Percentiles rank a stretch among this genome's conserved stretches.
Evolutionary conservation across 2,329 filamentous ascomycete genomes (phyloP).

Genomic region (Calonectria ilicicola): DNA sequence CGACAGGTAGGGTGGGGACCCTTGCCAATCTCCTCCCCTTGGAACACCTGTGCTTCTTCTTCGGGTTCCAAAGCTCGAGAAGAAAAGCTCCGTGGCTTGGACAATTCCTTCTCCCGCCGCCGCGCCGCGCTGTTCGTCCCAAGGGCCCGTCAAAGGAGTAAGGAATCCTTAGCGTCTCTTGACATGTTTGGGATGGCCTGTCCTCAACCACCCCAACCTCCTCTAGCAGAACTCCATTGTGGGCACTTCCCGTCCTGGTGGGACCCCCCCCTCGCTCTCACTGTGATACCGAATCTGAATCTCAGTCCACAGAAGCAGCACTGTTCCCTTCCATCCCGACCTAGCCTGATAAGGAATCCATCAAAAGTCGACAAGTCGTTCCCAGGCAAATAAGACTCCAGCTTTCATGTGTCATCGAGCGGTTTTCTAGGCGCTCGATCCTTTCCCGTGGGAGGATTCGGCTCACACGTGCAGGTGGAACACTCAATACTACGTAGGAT

Average conservation of each 20-base stretch:
- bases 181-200: background rate
- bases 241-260: conserved; percentile 12
- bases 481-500: background rate
- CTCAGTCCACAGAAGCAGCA: background rate
- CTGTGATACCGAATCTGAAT: background rate
- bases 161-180: conserved; percentile 1
- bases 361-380: background rate
- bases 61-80: background rate
- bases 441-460: background rate
- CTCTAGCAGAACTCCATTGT: background rate
- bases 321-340: background rate
- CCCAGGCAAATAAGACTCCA: background rate
- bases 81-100: background rate
- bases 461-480: background rate
- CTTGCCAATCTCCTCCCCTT: background rate
- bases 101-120: background rate
- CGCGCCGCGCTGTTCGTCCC: background rate
- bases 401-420: background rate
- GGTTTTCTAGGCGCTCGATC: conserved; percentile 2
- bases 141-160: background rate
- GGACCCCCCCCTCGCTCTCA: background rate
- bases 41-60: background rate
- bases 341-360: background rate
- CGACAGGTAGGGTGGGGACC: background rate
- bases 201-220: background rate